Evolutionary conservation across 371 early-diverging fungal genomes (phyloP).

Genomic region (Aphelidium insulamus): DNA sequence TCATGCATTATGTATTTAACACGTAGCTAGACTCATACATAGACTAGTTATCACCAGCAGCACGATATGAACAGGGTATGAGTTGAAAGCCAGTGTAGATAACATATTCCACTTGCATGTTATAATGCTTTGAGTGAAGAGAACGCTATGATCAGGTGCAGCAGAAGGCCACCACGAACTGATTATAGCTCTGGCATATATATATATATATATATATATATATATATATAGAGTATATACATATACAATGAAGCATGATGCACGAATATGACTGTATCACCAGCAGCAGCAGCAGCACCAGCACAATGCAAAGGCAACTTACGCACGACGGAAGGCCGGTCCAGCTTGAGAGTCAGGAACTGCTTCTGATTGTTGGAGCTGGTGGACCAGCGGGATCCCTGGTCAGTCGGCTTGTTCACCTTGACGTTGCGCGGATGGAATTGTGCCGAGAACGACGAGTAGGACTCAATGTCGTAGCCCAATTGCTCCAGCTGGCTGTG

Average conservation of each 20-base stretch:
- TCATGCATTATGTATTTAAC: no score
- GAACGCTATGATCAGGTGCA: no score
- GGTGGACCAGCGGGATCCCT: conserved; percentile 63
- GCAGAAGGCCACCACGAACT: no score
- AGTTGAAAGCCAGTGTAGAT: no score
- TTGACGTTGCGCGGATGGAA: conserved; percentile 57
- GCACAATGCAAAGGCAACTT: conserved; percentile 7
- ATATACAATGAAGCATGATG: conserved; percentile 6
- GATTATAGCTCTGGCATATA: no score
- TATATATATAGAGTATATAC: no score
- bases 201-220: no score
- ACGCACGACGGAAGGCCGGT: conserved; percentile 45
- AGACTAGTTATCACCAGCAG: no score
- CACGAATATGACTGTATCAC: neutral
- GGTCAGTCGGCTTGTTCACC: conserved; percentile 47
- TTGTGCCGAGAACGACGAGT: conserved; percentile 44
- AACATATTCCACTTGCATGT: no score
- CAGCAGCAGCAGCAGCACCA: neutral
- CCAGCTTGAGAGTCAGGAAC: conserved; percentile 47
- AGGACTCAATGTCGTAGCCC: conserved; percentile 27
- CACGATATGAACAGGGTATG: no score
- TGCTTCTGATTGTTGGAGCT: conserved; percentile 60
- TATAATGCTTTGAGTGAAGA: no score
- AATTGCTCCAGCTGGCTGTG: conserved; percentile 13
- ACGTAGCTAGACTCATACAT: no score